A percentile compares a stretch with the other conserved stretches of the same genome.
Evolutionary conservation across 1,284 basidiomycete genomes (phyloP).

Genomic region (Puccinia hordei): DNA sequence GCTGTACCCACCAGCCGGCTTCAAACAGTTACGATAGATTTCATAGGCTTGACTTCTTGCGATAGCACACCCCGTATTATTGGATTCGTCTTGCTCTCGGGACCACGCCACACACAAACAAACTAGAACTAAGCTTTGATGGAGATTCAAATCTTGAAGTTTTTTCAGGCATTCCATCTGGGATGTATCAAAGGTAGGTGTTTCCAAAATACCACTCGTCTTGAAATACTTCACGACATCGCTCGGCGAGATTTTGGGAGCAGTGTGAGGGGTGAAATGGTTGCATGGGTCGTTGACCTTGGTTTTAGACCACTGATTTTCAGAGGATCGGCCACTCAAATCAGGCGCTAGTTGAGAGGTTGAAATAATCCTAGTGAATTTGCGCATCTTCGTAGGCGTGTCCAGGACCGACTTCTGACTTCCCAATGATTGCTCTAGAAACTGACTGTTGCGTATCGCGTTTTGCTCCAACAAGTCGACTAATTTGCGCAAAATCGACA

Average conservation of each 20-base stretch:
- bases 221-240: conserved; percentile 47
- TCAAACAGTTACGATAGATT: conserved; percentile 38
- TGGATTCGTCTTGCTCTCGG: conserved; percentile 28
- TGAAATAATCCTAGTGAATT: conserved; percentile 42
- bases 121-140: conserved; percentile 45
- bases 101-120: conserved; percentile 49
- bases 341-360: conserved; percentile 37
- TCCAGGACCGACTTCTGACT: conserved; percentile 33
- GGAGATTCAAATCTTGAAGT: conserved; percentile 45
- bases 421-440: background rate
- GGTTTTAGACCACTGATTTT: conserved; percentile 10
- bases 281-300: conserved; percentile 24
- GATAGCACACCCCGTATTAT: conserved; percentile 1
- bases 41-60: conserved; percentile 28
- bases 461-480: conserved; percentile 59
- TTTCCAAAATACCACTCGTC: conserved; percentile 30
- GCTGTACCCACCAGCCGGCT: conserved; percentile 1
- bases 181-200: conserved; percentile 18
- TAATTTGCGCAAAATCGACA: conserved; percentile 59
- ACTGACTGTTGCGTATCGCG: conserved; percentile 18
- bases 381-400: no score
- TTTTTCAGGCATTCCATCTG: conserved; percentile 37
- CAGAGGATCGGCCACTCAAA: conserved; percentile 20
- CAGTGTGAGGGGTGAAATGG: conserved; percentile 40
- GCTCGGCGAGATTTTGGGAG: conserved; percentile 43